Evolutionary conservation across 2,329 filamentous ascomycete species (phyloP), one percentile per base, ranked within the genome.

Genomic region (Colletotrichum magnum): DNA sequence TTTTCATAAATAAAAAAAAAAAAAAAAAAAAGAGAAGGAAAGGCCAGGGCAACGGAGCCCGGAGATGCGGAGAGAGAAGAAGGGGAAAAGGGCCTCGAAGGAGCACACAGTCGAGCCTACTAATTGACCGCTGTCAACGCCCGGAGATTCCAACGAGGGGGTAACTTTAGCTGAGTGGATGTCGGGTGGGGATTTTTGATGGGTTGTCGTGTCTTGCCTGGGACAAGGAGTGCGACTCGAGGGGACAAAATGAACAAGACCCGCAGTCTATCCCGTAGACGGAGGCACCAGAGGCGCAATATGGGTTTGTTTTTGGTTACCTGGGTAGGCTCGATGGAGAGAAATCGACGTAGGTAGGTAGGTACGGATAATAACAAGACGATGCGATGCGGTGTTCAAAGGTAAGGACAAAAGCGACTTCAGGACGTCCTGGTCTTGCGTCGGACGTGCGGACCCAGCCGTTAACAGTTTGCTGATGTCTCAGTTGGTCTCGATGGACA

Each of bases 121-220:
- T 47, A 64, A 68, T 48, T 39, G 60, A 64, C 26, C 53, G 54
- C 47, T 64, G 60, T 64, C 65, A 64, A 64, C 53, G 65, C 26
- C 36, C 60, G 60, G 60, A 43, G 57, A 62, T 62, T 66, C 64
- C 64, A 68, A 58, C 48, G 39, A 58, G 65, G 58, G 65, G 65
- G 60, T 53, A 68, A 64, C 53, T 58, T 64, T 64, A 48, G 65
- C 51, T 57, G 53, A 16, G 65, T 68, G 65, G 65, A 39, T 68
- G 54, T 58, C 39, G 18, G 39, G 60, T 64, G 65, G 60, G 28
- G 65, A 58, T 26, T 53, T 53, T 36, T 50, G 32, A 62, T 58
- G 24, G 36, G 9, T 58, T 52, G 52, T 58, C 41, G 53, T 54
- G 65, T 58, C 64, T 47, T 52, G 57, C 32, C 24, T 41, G 32